Evolutionary conservation across 2,329 filamentous ascomycete species (phyloP), one percentile per base, ranked within the genome.

Genomic region (Neopestalotiopsis sp.): DNA sequence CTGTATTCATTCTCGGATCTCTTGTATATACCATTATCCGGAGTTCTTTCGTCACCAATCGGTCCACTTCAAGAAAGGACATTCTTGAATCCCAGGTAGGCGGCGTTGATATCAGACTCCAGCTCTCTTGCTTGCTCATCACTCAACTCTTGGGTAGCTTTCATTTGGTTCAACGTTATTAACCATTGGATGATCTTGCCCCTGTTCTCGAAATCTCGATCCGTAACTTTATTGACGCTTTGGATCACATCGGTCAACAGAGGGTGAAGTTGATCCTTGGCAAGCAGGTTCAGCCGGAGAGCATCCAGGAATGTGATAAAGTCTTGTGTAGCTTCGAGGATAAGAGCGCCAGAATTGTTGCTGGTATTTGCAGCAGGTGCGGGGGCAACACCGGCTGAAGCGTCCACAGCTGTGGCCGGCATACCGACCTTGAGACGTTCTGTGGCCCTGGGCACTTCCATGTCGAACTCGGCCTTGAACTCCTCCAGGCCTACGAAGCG

Each of bases 161-260:
- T 94, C 96, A 99, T 98, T 82, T 98, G 95, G 78, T 99, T 99
- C 72, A 99, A 85, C 6, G 94, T 92, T 75, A 99, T 99, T 73
- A 99, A 86, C 96, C 96, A 99, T 80, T 98, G 95, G 68, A 99
- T 94, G 75, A 99, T 98, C 86, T 98, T 98, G 75, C 93, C 94
- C 73, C 97, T 91, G 78, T 92, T 95, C 74, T 98, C 95, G 78
- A 99, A 99, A 76, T 98, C 95, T 71, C 91, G 89, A 78, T 97
- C 94, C 3, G 95, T 98, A 72, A 99, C 96, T 77, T 97, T 96
- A 82, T 98, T 98, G 72, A 98, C 95, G 2, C 94, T 95, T 77
- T 98, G 95, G 71, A 99, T 99, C 20, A 98, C 94, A 75, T 98
- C 96, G 1, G 95, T 95, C 2, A 99, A 87, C 24, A 99, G 85